Base-by-base conservation (phyloP, 164 flowering plant genomes). In the Vitis vinifera region DNA sequence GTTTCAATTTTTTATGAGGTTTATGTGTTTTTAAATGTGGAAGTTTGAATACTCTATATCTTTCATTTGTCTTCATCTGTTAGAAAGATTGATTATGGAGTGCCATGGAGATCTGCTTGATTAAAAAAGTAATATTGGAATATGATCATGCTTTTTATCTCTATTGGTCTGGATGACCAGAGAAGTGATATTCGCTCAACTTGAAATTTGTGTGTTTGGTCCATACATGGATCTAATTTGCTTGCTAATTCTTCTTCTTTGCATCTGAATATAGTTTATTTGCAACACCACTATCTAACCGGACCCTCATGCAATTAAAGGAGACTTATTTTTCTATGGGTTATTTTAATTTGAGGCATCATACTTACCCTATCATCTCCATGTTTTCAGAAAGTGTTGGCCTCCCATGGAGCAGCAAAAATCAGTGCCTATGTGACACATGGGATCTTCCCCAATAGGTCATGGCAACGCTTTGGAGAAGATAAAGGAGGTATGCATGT, bases 341-440 rank as follows among this genome's bases (percentile, higher is more conserved):
- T 23, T 23, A 23, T 23, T 23, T 23, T 23, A 23, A 23, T 23
- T 23, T 23, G 27, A 23, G 44, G 44, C 44, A 3, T 37, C 10
- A 56, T 63, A 19, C 13, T 57, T 60, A 29, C 65, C 53, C 50
- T 62, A 37, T 30, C 31, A 47, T 65, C 55, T 76, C 55, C 37
- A 10, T 62, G 1, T 68, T 11, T 73, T 55, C 66, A 96, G 99
- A 96, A 86, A 92, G 86, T 93, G 58, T 72, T 96, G 85, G 97
- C 98, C 15, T 82, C 85, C 23, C 91, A 92, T 73, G 98, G 99
- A 79, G 98, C 97, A 51, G 67, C 86, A 70, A 93, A 84, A 80
- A 75, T 96, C 75, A 96, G 99, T 80, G 99, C 99, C 13, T 93
- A 96, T 73, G 99, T 96, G 67, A 96, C 99, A 1, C 99, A 96